Percentiles rank a stretch among this genome's conserved stretches.
phyloP scores from a whole-genome alignment of 345 rosid genomes.

The Capsella bursapastoris region DNA sequence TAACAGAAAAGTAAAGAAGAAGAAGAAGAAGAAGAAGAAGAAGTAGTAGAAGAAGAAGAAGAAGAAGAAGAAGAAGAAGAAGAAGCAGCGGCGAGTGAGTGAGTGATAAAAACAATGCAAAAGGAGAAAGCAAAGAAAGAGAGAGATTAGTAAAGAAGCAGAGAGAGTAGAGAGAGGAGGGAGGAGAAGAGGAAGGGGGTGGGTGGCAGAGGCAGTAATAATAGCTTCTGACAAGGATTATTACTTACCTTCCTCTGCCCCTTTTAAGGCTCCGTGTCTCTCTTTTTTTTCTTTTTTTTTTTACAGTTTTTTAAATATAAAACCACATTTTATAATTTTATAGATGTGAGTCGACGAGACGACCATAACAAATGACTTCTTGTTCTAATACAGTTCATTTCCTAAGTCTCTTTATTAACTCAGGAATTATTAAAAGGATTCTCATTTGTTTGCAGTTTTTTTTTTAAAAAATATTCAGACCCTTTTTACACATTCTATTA shows the following conservation, averaged over 20 bases:
- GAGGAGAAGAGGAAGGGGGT: constrained; percentile 15
- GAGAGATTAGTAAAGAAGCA: background rate
- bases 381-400: background rate
- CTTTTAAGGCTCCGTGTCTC: constrained; percentile 42
- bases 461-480: too few relatives aligned
- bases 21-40: constrained; percentile 35
- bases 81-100: constrained; percentile 33
- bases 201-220: constrained; percentile 70
- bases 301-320: too few relatives aligned
- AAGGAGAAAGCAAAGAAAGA: background rate
- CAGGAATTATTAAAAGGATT: too few relatives aligned
- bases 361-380: background rate
- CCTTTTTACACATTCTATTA: too few relatives aligned
- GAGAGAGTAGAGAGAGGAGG: background rate
- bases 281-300: background rate
- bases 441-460: too few relatives aligned
- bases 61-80: constrained; percentile 24
- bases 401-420: background rate
- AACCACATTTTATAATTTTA: background rate
- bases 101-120: constrained; percentile 46
- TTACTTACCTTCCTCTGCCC: constrained; percentile 47
- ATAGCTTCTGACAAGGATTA: constrained; percentile 64
- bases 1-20: background rate
- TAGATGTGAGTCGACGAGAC: too few relatives aligned
- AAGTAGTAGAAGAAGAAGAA: constrained; percentile 41